These are phyloP conservation scores for Pseudozyma sp. DNA, from an alignment of 1,284 basidiomycete species.

Conservation along the genomic window DNA sequence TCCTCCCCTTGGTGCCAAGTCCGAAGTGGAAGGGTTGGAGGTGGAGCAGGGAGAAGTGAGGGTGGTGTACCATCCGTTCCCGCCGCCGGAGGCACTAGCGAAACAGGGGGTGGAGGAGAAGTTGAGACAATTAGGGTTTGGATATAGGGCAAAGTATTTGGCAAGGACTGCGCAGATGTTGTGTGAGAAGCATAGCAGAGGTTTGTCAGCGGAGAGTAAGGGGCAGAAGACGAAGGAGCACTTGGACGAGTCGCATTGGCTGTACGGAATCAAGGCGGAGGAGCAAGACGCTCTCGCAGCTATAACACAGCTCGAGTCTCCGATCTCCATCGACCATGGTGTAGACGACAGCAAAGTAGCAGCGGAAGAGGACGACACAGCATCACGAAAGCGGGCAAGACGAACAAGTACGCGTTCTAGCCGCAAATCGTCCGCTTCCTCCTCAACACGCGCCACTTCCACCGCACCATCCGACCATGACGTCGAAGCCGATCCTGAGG, in stretches of 20 bases:
- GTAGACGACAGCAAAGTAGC: neutral
- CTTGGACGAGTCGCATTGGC: conserved; percentile 26
- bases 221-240: conserved; percentile 7
- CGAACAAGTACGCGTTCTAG: conserved; percentile 8
- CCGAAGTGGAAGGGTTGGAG: conserved; percentile 39
- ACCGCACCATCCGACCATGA: neutral
- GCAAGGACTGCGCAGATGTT: conserved; percentile 84
- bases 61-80: conserved; percentile 83
- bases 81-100: conserved; percentile 79
- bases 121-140: conserved; percentile 87
- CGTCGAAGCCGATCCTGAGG: neutral
- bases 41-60: conserved; percentile 25
- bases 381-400: conserved; percentile 16
- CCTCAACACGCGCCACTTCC: neutral
- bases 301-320: neutral
- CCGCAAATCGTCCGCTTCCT: conserved; percentile 9
- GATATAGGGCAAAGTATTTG: conserved; percentile 92
- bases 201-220: neutral
- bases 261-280: conserved; percentile 32
- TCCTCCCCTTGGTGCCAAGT: conserved; percentile 27
- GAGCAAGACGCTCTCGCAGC: conserved; percentile 1
- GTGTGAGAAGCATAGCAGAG: conserved; percentile 69
- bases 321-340: neutral
- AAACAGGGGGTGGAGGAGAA: conserved; percentile 71
- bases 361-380: neutral